Evolutionary conservation across 768 basidiomycete species (phyloP), one percentile per base, ranked within the genome.

Genomic region (Crassisporium funariophilum): DNA sequence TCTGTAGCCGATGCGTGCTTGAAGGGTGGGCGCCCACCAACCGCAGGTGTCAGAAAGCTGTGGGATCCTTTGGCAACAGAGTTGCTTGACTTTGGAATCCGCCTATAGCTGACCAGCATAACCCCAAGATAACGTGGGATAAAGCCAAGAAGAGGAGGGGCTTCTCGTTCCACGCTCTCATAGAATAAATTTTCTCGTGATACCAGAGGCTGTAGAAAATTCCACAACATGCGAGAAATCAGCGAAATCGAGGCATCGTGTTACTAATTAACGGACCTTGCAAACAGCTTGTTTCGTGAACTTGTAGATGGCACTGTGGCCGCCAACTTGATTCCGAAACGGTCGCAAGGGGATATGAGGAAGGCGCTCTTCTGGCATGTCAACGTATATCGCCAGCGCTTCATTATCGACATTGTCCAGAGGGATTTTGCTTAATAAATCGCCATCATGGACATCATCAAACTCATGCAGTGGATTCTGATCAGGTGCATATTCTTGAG

Each of bases 71-170:
- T 46, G 21, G 50, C 52, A 25, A 56, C 57, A 27, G 50, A 39
- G 29, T 60, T 54, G 13, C 64, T 58, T 10, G 65, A 58, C 58
- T 76, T 83, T 11, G 78, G 70, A 31, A 92, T 88, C 11, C 87
- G 81, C 19, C 97, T 84, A 62, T 98, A 98, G 42, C 88, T 95
- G 58, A 99, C 95, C 33, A 98, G 79, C 93, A 99, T 97, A 44
- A 99, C 97, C 17, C 97, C 97, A 12, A 99, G 77, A 67, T 99
- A 99, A 35, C 95, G 86, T n/a, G 97, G 97, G 49, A 98, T 97
- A 60, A 92, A 99, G 11, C 81, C 87, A 4, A 98, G 77, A 7
- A 99, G 76, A 4, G 91, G 93, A 0, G 97, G 95, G 0, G 91
- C 91, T 59, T 93, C 91, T 20, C 86, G 81, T 64, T 99, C 97